These are phyloP conservation scores for Hydrangea macrophylla DNA, from an alignment of 148 eudicot species.

Conservation along the genomic window DNA sequence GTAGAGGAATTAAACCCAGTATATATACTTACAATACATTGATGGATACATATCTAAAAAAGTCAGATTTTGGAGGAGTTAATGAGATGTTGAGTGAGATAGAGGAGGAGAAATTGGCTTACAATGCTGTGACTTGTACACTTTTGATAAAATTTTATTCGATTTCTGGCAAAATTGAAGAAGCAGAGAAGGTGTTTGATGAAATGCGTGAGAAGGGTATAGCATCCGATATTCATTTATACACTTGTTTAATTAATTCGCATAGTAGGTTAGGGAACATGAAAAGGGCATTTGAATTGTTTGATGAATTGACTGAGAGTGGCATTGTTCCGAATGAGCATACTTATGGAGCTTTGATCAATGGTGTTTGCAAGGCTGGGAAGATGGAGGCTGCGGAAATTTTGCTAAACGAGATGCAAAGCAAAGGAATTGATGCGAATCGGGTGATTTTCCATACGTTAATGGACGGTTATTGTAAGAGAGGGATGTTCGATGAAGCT, in stretches of 20 bases:
- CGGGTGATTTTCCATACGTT: constrained; percentile 61
- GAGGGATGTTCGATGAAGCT: constrained; percentile 70
- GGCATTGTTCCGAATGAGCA: constrained; percentile 59
- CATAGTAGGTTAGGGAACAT: constrained; percentile 45
- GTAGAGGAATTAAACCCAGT: constrained; percentile 55
- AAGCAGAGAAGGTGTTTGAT: constrained; percentile 52
- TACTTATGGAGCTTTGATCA: constrained; percentile 66
- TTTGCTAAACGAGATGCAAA: constrained; percentile 73
- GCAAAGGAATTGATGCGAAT: constrained; percentile 61
- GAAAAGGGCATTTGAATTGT: constrained; percentile 59
- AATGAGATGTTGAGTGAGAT: constrained; percentile 41
- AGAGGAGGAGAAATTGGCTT: constrained; percentile 49
- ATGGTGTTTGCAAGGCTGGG: constrained; percentile 77
- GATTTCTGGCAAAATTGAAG: constrained; percentile 43
- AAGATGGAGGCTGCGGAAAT: constrained; percentile 64
- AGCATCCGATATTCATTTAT: constrained; percentile 47
- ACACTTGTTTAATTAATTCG: constrained; percentile 58
- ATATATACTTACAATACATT: constrained; percentile 61
- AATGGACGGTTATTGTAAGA: constrained; percentile 69
- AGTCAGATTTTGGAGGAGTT: constrained; percentile 35
- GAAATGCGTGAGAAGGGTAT: constrained; percentile 53
- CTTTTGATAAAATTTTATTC: constrained; percentile 51
- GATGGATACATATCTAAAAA: constrained; percentile 52
- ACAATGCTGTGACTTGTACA: constrained; percentile 65
- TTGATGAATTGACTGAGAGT: constrained; percentile 70